Evolutionary conservation across 2,329 filamentous ascomycete species (phyloP), one percentile per base, ranked within the genome.

Genomic region (Metarhizium album): DNA sequence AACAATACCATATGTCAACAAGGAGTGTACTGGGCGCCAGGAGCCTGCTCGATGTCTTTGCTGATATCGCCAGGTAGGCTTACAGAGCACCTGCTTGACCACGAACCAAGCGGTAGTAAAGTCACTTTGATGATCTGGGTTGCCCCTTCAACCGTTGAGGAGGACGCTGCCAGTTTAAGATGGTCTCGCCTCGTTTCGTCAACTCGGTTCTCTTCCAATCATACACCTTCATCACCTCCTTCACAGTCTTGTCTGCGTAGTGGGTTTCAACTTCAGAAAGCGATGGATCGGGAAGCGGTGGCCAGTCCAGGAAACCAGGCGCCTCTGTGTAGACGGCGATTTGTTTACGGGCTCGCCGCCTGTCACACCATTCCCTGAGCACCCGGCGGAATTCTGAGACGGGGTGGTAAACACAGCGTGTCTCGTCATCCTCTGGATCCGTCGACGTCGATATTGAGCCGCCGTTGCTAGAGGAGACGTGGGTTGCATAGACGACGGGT

Each of bases 401-500:
- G 4, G 61, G 52, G 29, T 57, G 57, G 31, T 56, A 58, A 20
- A 58, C 52, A 47, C 60, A 64, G 8, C 4, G 46, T 6, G 55
- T 62, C 18, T 58, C 23, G 37, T 67, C 64, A 42, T 66, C 57
- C 50, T 63, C 48, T 22, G 54, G 52, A 43, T 63, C 52, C 3
- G 53, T 60, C 45, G 56, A 59, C 6, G 22, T 22, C 1, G 45
- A 46, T 33, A 57, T 48, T 2, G 64, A 13, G 14, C 59, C 57
- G 13, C 60, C 60, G 8, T 57, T 40, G 1, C 51, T 38, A n/a
- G 27, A 9, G 18, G 60, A 62, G 35, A 64, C 35, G 42, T 55
- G 43, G 23, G 63, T 60, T 8, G 48, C 51, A 43, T 56, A 59
- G 4, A 59, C 53, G 31, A 58, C 51, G 4, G 55, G 48, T 16